Conservation (phyloP, 1,139 yeast species). For the Geotrichum aggregatum region DNA sequence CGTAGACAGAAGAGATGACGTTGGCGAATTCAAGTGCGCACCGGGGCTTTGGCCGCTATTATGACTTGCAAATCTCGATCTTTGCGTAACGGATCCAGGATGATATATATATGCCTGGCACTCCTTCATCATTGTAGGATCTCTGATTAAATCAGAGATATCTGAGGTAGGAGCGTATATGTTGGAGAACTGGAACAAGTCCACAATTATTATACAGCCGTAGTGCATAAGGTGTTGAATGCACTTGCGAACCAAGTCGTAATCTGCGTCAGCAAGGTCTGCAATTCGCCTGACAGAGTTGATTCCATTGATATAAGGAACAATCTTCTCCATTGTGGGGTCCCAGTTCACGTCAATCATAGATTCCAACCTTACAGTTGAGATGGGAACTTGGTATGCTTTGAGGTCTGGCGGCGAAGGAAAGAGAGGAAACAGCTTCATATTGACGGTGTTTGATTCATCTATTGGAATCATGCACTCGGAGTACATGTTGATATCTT, state of each 20-base stretch:
- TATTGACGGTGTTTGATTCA: slow-evolving; percentile 83
- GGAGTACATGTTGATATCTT: slow-evolving; percentile 88
- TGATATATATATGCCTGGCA: slow-evolving; percentile 71
- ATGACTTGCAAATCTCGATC: slow-evolving; percentile 1
- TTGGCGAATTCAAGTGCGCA: slow-evolving; percentile 16
- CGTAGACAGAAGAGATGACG: slow-evolving; percentile 27
- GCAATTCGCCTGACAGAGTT: slow-evolving; percentile 78
- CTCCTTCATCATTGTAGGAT: slow-evolving; percentile 66
- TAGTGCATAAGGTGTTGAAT: slow-evolving; percentile 89
- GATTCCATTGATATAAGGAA: slow-evolving; percentile 83
- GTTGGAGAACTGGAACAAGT: slow-evolving; percentile 83
- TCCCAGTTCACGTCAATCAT: slow-evolving; percentile 93
- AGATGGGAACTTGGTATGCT: slow-evolving; percentile 79
- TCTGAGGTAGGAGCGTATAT: slow-evolving; percentile 85
- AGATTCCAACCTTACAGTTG: slow-evolving; percentile 66
- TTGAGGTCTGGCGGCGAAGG: slow-evolving; percentile 77
- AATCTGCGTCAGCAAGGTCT: slow-evolving; percentile 76
- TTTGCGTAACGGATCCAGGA: slow-evolving; percentile 20
- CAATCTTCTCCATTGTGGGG: slow-evolving; percentile 85
- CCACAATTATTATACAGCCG: slow-evolving; percentile 74
- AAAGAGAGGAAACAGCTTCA: slow-evolving; percentile 79
- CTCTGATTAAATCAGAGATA: slow-evolving; percentile 62
- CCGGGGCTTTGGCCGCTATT: slow-evolving; percentile 5
- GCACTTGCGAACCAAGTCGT: slow-evolving; percentile 73
- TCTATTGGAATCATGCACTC: slow-evolving; percentile 95